These are phyloP conservation scores for Aspergillus nidulans DNA, from an alignment of 495 filamentous ascomycete species.

Conservation along the genomic window DNA sequence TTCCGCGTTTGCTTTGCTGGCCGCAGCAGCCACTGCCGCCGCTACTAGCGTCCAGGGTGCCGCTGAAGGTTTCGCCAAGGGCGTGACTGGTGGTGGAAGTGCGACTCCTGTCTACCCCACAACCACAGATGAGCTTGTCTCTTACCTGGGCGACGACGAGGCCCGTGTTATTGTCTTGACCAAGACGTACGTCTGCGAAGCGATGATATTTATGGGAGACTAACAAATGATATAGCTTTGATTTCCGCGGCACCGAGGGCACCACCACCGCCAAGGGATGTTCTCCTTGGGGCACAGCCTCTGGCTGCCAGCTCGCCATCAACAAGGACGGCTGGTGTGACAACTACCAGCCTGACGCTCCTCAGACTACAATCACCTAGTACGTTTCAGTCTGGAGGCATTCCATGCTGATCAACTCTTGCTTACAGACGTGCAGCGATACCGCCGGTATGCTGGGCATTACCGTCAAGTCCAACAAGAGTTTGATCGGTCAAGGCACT, in stretches of 20 bases:
- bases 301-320: constrained; percentile 49
- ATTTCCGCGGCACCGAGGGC: constrained; percentile 42
- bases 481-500: constrained; percentile 35
- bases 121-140: constrained; percentile 38
- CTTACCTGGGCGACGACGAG: constrained; percentile 34
- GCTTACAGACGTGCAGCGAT: constrained; percentile 15
- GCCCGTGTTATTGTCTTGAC: constrained; percentile 36
- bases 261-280: constrained; percentile 41
- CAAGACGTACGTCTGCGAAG: constrained; percentile 20
- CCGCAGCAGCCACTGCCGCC: constrained; percentile 14
- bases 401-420: background rate
- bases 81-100: constrained; percentile 37
- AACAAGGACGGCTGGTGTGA: constrained; percentile 47
- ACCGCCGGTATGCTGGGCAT: constrained; percentile 42
- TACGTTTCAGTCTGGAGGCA: background rate
- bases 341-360: constrained; percentile 36
- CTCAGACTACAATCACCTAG: constrained; percentile 35
- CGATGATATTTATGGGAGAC: background rate
- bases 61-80: constrained; percentile 40
- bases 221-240: constrained; percentile 21
- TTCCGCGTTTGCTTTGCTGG: background rate
- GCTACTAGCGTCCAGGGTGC: constrained; percentile 30
- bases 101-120: constrained; percentile 36
- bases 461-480: constrained; percentile 43
- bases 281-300: constrained; percentile 40